These are phyloP conservation scores for Candida verbasci DNA, from an alignment of 805 yeast genomes.

Conservation along the genomic window DNA sequence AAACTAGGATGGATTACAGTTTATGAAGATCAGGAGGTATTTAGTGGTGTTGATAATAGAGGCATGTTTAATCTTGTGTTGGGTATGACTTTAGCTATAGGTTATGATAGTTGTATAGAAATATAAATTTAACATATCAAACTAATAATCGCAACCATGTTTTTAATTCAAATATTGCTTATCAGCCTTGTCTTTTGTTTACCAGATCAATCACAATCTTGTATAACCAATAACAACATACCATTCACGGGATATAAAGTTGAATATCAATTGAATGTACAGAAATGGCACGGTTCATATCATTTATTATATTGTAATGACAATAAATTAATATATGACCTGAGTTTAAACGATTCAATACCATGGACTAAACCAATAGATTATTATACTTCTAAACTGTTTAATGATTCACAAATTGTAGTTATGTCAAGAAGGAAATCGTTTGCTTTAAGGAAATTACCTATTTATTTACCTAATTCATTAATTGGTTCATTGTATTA, in stretches of 20 bases:
- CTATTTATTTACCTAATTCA: conserved; percentile 23
- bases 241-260: conserved; percentile 25
- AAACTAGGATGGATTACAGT: conserved; percentile 66
- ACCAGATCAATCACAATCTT: conserved; percentile 10
- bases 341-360: conserved; percentile 13
- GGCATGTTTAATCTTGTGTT: conserved; percentile 55
- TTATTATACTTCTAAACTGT: conserved; percentile 7
- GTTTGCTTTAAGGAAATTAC: conserved; percentile 17
- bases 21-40: conserved; percentile 39
- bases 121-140: too few species aligned
- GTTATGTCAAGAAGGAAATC: conserved; percentile 19
- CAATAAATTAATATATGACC: conserved; percentile 20
- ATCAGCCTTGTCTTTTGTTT: background rate
- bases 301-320: conserved; percentile 27
- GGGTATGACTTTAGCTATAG: conserved; percentile 51
- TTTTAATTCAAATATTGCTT: background rate
- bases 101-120: conserved; percentile 19
- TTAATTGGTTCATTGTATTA: conserved; percentile 20
- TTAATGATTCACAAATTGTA: conserved; percentile 7
- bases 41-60: conserved; percentile 16
- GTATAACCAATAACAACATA: conserved; percentile 8
- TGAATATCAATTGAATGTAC: conserved; percentile 18
- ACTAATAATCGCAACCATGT: background rate
- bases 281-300: conserved; percentile 12
- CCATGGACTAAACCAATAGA: conserved; percentile 20